Evolutionary conservation across 78 protist species (phyloP).

Genomic region (slime mould (Dictyostelium discoideum)): dicty_2.7 NC_007091.3:2143501-2144000

Average conservation of each 20-base stretch:
- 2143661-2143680: background rate
- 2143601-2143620: conserved; percentile 31
- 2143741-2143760: background rate
- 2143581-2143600: conserved; percentile 51
- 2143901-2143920: background rate
- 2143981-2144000: background rate
- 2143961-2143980: background rate
- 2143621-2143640: conserved; percentile 30
- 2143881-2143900: background rate
- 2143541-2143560: background rate
- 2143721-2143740: background rate
- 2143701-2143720: background rate
- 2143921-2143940: background rate
- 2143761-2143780: background rate
- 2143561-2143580: conserved; percentile 31
- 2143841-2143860: background rate
- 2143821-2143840: conserved; percentile 2
- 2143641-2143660: background rate
- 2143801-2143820: background rate
- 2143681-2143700: background rate
- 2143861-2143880: conserved; percentile 12
- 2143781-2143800: background rate
- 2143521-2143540: background rate
- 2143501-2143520: background rate
- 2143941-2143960: background rate